Conservation (phyloP, 176 grass and related monocot genomes). For the Canna indica region DNA sequence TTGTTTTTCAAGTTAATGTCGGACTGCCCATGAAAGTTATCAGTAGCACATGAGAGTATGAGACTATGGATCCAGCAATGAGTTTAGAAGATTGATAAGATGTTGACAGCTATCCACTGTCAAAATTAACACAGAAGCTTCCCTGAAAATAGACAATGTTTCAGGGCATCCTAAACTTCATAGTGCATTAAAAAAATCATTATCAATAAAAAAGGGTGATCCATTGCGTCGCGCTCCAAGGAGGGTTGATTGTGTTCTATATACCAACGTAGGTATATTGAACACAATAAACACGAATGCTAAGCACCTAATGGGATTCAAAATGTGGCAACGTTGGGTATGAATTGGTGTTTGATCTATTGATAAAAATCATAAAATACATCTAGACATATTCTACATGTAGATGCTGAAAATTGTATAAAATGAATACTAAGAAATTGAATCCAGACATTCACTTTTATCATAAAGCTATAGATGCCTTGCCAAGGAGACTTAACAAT, state of each 20-base stretch:
- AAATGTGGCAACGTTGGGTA: not conserved
- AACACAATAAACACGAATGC: not conserved
- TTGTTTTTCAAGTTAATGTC: too few relatives aligned
- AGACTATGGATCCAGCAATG: not conserved
- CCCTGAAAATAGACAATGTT: too few relatives aligned
- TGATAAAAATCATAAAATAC: not conserved
- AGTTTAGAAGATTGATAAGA: not conserved
- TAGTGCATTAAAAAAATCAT: too few relatives aligned
- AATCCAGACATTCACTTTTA: not conserved
- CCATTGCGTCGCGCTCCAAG: too few relatives aligned
- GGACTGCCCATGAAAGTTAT: too few relatives aligned
- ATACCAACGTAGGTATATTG: not conserved
- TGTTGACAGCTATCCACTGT: too few relatives aligned
- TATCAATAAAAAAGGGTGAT: too few relatives aligned
- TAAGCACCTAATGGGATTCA: not conserved
- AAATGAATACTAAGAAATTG: not conserved
- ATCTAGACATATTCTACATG: not conserved
- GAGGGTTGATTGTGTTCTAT: too few relatives aligned
- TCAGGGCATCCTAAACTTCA: too few relatives aligned
- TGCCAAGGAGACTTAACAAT: conserved; percentile 33
- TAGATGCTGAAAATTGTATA: not conserved
- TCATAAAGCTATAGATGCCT: not conserved
- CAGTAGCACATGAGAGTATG: too few relatives aligned
- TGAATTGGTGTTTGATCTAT: not conserved
- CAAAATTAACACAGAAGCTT: too few relatives aligned